Evolutionary conservation across 352 stramenopile genomes (phyloP).

Genomic region (Globisporangium alternatum): DNA sequence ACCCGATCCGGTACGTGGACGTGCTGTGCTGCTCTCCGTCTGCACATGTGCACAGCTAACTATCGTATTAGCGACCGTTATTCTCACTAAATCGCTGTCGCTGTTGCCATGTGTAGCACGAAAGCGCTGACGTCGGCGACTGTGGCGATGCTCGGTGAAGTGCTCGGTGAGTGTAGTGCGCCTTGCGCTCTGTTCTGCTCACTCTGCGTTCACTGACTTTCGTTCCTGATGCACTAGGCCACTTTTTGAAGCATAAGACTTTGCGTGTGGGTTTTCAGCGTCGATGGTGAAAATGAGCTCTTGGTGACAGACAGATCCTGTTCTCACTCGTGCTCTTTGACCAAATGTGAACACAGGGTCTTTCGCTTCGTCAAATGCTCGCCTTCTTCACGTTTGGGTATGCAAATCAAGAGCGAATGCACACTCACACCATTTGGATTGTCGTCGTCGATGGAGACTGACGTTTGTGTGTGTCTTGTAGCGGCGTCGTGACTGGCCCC

Average conservation of each 20-base stretch:
- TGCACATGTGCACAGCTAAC: background rate
- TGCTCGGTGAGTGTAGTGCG: constrained; percentile 41
- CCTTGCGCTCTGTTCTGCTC: background rate
- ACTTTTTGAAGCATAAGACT: constrained; percentile 69
- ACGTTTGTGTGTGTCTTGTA: constrained; percentile 14
- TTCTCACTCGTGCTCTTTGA: background rate
- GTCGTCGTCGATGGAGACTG: background rate
- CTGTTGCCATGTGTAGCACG: constrained; percentile 31
- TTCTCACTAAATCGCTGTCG: background rate
- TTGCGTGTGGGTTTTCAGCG: constrained; percentile 31
- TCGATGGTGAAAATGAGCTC: background rate
- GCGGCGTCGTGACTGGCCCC: constrained; percentile 50
- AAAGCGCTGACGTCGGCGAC: constrained; percentile 63
- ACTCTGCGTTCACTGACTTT: background rate
- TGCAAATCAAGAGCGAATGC: background rate
- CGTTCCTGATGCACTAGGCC: constrained; percentile 25
- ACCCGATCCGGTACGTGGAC: constrained; percentile 41
- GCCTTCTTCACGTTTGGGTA: constrained; percentile 74
- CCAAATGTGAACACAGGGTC: constrained; percentile 25
- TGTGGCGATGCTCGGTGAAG: constrained; percentile 62
- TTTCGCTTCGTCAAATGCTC: constrained; percentile 63
- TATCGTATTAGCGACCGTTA: background rate
- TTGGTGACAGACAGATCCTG: background rate
- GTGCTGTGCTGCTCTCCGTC: background rate
- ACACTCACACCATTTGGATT: background rate